Base-by-base conservation (phyloP, 1,284 basidiomycete species). In the Macrocystidia cucumis region DNA sequence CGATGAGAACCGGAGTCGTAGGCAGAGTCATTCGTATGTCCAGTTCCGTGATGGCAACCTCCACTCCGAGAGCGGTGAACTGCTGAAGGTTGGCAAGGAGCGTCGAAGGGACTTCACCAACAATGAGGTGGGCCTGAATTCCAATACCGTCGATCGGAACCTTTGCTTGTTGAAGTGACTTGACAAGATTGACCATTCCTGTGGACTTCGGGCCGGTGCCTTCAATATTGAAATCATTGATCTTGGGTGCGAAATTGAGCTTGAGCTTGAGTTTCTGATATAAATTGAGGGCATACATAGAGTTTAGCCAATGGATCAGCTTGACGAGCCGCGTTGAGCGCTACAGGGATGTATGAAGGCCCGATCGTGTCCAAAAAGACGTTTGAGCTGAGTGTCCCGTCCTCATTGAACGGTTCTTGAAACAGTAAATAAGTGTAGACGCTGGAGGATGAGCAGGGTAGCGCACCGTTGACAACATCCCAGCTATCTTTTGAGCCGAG, bases 31-130 rank as follows among this genome's bases (percentile, higher is more conserved):
- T 72, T 16, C 70, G 60, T 37, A 67, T 66, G 45, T 75, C 73
- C 16, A 76, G 58, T 50, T 74, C 73, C 1, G 72, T 74, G 44
- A 74, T 62, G 9, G 72, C 71, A 21, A 74, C 61, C 38, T 74
- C 72, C 36, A 75, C 56, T 21, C 74, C 70, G 19, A 74, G 62
- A 14, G 57, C 61, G 9, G 64, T 59, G 53, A 75, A 65, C 22
- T 57, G 51, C 34, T 64, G 48, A 46, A 74, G 56, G 43, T 68
- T 67, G 11, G 59, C 49, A 23, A 51, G 46, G 31, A 72, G 50
- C 3, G 55, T 45, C 11, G 46, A 39, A 5, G 67, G 65, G 18
- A 72, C 54, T 35, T 59, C 44, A 29, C 68, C 70, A 19, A 75
- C 64, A 43, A 72, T 68, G 43, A 74, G 57, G 47, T 76, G 75